Conservation (phyloP, 257 asterid species). For the Solanum chiquidenum region DNA sequence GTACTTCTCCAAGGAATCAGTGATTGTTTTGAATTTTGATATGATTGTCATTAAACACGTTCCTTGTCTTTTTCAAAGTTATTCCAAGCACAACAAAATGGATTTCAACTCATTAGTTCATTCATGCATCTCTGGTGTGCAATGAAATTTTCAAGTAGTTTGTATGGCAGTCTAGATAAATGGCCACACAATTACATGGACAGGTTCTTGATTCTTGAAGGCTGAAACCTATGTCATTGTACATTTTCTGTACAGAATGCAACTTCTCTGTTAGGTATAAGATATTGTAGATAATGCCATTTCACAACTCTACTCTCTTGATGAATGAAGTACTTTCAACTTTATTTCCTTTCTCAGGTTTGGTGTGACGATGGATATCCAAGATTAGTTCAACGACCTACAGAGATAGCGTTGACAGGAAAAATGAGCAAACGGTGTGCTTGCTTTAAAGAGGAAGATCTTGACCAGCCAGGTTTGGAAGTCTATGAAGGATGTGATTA, state of each 20-base stretch:
- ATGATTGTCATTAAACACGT: neutral
- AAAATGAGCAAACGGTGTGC: constrained; percentile 86
- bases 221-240: neutral
- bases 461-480: constrained; percentile 54
- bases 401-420: constrained; percentile 79
- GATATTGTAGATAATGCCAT: neutral
- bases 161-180: neutral
- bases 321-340: neutral
- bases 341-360: constrained; percentile 34
- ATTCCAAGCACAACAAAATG: neutral
- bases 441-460: constrained; percentile 67
- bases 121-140: neutral
- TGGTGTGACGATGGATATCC: constrained; percentile 98
- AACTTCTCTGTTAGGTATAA: neutral
- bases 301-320: neutral
- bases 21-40: neutral
- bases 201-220: neutral
- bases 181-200: neutral
- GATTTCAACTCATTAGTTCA: neutral
- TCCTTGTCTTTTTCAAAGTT: neutral
- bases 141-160: neutral
- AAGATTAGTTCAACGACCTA: constrained; percentile 75
- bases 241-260: neutral
- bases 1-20: neutral
- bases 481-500: constrained; percentile 65